phyloP scores from a whole-genome alignment of 2,329 filamentous ascomycete species.

The Chaetomiaceae sp. region DNA sequence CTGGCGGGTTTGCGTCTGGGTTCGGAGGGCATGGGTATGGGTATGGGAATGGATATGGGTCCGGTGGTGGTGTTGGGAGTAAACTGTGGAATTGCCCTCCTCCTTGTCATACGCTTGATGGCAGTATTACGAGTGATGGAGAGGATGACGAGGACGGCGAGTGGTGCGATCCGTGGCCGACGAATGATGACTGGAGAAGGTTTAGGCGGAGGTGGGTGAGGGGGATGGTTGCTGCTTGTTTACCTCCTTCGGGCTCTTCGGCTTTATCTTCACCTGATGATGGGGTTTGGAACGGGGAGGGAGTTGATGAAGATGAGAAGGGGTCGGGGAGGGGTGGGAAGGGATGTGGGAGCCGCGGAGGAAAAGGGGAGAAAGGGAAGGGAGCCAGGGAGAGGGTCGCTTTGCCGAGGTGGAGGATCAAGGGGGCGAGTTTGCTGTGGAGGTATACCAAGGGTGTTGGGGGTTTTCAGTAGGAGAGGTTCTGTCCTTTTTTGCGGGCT shows the following conservation, averaged over 20 bases:
- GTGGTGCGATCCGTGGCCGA: slow-evolving; percentile 37
- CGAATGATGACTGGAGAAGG: slow-evolving; percentile 38
- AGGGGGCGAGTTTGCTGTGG: slow-evolving; percentile 32
- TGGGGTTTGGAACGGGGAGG: neutral
- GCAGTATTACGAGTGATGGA: neutral
- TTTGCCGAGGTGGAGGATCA: slow-evolving; percentile 23
- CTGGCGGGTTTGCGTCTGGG: too few species aligned
- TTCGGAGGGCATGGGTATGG: too few species aligned
- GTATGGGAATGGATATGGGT: neutral
- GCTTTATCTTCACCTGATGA: neutral
- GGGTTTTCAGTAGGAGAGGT: neutral
- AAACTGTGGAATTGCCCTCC: too few species aligned
- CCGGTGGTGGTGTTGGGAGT: too few species aligned
- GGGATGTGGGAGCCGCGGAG: neutral
- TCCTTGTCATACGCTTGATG: too few species aligned
- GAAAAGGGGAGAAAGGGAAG: neutral
- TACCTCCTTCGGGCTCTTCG: neutral
- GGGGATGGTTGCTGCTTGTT: slow-evolving; percentile 27
- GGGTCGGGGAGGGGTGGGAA: neutral
- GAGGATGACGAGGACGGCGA: slow-evolving; percentile 28
- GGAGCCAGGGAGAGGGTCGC: slow-evolving; percentile 8
- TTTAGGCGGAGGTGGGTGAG: slow-evolving; percentile 35
- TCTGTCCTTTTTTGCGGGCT: too few species aligned
- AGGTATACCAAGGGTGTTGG: slow-evolving; percentile 26
- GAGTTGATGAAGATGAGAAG: neutral